Conservation (phyloP, 2,329 filamentous ascomycete genomes). For the Fusarium proliferatum region DNA sequence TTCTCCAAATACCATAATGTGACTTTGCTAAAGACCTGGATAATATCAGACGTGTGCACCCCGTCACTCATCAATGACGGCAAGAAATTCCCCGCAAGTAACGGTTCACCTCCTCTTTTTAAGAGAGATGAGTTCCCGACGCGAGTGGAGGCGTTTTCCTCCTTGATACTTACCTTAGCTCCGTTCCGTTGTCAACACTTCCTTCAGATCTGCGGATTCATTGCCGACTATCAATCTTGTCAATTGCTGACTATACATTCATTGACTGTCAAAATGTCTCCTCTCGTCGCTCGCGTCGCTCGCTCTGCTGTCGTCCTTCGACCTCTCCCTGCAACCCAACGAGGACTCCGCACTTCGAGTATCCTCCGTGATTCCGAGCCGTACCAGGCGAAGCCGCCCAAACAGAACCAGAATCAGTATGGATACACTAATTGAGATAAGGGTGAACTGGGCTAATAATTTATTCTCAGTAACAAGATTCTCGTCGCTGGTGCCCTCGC, state of each 20-base stretch:
- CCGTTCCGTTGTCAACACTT: neutral
- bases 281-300: conserved; percentile 12
- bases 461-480: conserved; percentile 24
- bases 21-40: conserved; percentile 5
- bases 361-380: conserved; percentile 28
- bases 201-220: conserved; percentile 9
- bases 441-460: neutral
- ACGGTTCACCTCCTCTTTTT: conserved; percentile 13
- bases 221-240: neutral
- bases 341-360: conserved; percentile 33
- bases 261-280: conserved; percentile 13
- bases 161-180: conserved; percentile 21
- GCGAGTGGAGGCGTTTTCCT: conserved; percentile 9
- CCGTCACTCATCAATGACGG: conserved; percentile 34
- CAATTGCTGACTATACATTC: neutral
- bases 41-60: conserved; percentile 1
- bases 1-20: conserved; percentile 30
- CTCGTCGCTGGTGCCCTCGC: conserved; percentile 29
- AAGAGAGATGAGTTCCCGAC: conserved; percentile 15
- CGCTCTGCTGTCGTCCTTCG: conserved; percentile 21
- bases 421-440: neutral
- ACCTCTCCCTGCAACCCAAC: conserved; percentile 31
- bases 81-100: conserved; percentile 29
- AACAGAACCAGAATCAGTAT: conserved; percentile 23
- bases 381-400: conserved; percentile 32